Base-by-base conservation (phyloP, 2,329 filamentous ascomycete genomes). In the Xylaria sp. region DNA sequence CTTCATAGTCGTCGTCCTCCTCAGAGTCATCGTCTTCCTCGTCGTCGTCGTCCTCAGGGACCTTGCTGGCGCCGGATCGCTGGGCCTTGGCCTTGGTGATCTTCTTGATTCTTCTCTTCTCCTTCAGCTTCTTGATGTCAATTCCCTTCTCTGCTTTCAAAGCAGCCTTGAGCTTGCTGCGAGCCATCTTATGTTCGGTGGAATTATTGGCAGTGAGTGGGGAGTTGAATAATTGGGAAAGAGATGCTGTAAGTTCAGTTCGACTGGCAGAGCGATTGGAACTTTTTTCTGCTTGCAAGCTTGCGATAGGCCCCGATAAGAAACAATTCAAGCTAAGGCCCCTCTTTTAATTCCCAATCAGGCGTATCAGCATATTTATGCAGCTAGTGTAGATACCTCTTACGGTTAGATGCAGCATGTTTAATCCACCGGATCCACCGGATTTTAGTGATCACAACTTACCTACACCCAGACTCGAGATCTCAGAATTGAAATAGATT, bases 91-190 rank as follows among this genome's bases (percentile, higher is more conserved):
- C 57, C 60, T 69, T 66, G 10, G 60, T 39, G 55, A 60, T 59
- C 23, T 69, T 62, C 61, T 71, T 70, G 11, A 70, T 60, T 51
- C 69, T 70, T 56, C 68, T 69, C 57, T 71, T 70, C 48, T 70
- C 62, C 19, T 68, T 70, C 18, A 71, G 60, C 62, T 70, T 70
- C 58, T 70, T 70, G 52, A 68, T 62, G 44, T 71, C 69, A 42
- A 70, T 59, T 30, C 67, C 68, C 34, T 71, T 70, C 39, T 71
- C 68, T 49, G 66, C 66, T 57, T 68, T 69, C 9, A 71, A 61
- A 52, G 69, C 69, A 46, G 67, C 59, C 55, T 69, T 70, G 10
- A 71, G 59, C 50, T 69, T 69, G 59, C 68, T 70, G 59, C 62
- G 66, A 13, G 62, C 68, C 69, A 71, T 71, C 56, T 58, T 67